These are phyloP conservation scores for Gastrolobium villosum DNA, from an alignment of 306 rosid species.

Conservation along the genomic window DNA sequence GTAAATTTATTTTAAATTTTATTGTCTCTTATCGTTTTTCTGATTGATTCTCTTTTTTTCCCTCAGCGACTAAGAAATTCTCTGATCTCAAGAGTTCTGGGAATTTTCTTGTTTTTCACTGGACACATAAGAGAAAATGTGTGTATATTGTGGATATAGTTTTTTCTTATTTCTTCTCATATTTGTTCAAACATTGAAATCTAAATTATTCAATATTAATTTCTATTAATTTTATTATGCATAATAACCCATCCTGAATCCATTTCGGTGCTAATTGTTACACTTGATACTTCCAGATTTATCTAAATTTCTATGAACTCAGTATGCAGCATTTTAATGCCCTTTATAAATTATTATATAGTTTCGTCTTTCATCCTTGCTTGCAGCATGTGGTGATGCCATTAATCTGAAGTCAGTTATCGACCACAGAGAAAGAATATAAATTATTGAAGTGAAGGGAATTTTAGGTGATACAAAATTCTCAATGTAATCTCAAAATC, in stretches of 20 bases:
- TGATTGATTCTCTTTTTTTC: conserved; percentile 11
- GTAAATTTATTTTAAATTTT: conserved; percentile 7
- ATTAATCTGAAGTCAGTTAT: background rate
- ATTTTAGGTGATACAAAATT: conserved; percentile 1
- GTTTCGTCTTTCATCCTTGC: background rate
- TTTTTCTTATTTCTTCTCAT: background rate
- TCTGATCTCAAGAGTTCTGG: conserved; percentile 23
- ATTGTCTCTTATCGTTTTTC: conserved; percentile 9
- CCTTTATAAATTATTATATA: background rate
- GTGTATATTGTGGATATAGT: background rate
- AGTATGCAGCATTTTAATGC: background rate
- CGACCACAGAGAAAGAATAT: background rate
- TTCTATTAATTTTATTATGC: background rate
- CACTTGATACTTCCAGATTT: background rate
- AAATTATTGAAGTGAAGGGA: background rate
- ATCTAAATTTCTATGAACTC: background rate
- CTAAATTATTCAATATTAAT: conserved; percentile 28
- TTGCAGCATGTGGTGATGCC: background rate
- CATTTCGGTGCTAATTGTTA: background rate
- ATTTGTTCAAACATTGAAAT: background rate
- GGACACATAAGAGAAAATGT: background rate
- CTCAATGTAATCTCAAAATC: background rate
- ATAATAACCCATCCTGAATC: background rate
- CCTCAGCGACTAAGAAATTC: conserved; percentile 1
- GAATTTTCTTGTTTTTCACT: conserved; percentile 11